These are phyloP conservation scores for Fomitopsis serialis DNA, from an alignment of 768 basidiomycete species.

Conservation along the genomic window DNA sequence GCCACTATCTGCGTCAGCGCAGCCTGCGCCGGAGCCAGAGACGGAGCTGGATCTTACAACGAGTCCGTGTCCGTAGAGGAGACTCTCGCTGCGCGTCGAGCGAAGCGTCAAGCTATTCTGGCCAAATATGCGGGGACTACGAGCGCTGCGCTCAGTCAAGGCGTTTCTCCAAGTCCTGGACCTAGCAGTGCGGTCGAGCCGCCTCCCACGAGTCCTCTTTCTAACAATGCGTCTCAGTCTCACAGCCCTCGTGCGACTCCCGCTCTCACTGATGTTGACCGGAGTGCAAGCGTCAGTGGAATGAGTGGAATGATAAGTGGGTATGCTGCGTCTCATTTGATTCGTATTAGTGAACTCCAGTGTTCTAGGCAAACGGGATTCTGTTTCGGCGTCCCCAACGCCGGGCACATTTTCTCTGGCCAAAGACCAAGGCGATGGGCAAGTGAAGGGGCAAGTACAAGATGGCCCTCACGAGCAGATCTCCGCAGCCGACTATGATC, in stretches of 20 bases:
- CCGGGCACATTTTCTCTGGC: conserved; percentile 60
- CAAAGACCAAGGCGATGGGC: conserved; percentile 54
- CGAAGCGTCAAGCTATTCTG: conserved; percentile 69
- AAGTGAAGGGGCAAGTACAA: conserved; percentile 39
- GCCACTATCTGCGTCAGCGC: not conserved
- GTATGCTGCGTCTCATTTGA: not conserved
- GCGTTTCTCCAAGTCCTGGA: conserved; percentile 50
- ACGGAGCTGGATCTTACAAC: conserved; percentile 54
- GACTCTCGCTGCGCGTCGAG: conserved; percentile 61
- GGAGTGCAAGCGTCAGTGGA: conserved; percentile 5
- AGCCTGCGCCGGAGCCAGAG: conserved; percentile 34
- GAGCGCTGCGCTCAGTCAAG: conserved; percentile 33
- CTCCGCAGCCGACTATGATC: conserved; percentile 92
- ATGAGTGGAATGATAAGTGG: not conserved
- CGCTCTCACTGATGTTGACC: conserved; percentile 10
- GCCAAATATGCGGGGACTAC: conserved; percentile 62
- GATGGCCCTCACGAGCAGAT: conserved; percentile 59
- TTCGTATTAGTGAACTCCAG: not conserved
- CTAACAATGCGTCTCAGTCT: conserved; percentile 58
- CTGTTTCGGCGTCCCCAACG: conserved; percentile 54
- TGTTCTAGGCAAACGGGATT: conserved; percentile 41
- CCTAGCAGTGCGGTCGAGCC: conserved; percentile 73
- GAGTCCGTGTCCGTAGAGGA: conserved; percentile 50
- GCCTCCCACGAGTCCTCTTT: conserved; percentile 56
- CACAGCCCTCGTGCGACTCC: conserved; percentile 38